Evolutionary conservation across 352 stramenopile species (phyloP), one percentile per base, ranked within the genome.

Genomic region (Globisporangium sylvaticum): DNA sequence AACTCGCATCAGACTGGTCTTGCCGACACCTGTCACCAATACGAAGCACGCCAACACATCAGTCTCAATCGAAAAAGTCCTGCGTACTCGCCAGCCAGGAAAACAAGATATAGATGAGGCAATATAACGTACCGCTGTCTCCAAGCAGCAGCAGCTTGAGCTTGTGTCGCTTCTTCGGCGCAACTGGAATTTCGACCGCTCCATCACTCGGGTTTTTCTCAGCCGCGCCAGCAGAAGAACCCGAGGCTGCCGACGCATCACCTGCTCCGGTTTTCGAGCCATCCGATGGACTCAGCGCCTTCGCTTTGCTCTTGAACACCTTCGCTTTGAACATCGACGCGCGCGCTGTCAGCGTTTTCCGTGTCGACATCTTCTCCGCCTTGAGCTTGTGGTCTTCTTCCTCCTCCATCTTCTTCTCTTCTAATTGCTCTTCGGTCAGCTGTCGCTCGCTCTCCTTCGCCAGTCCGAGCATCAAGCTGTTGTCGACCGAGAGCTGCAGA

Each of bases 1-100:
- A 10, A 96, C 90, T n/a, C 89, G 83, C 84, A 98, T 97, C 46
- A 98, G 69, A 78, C 88, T 97, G 4, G 89, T 98, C 65, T 98
- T 98, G 66, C 93, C 93, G 9, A 98, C 93, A 3, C 88, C 88
- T 86, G 58, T 8, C 8, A 31, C 1, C 48, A 63, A 53, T 68
- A 42, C 6, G 29, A 73, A 56, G 22, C 18, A 42, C 24, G 10
- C 5, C 24, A 60, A 8, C 42, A 50, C 31, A 62, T 68, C 62
- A 75, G 44, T 53, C 53, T 46, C 52, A 46, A 37, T 46, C 39
- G 39, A 42, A 42, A 7, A 42, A 42, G 34, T 8, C 14, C 34
- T 15, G 4, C 10, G 10, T 42, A 12, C 10, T 15, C 10, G 34
- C 34, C 34, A 15, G 34, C 27, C 42, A 20, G 31, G 31, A 10